phyloP scores from a whole-genome alignment of 176 grass and related monocot genomes.

The Raddia distichophylla region DNA sequence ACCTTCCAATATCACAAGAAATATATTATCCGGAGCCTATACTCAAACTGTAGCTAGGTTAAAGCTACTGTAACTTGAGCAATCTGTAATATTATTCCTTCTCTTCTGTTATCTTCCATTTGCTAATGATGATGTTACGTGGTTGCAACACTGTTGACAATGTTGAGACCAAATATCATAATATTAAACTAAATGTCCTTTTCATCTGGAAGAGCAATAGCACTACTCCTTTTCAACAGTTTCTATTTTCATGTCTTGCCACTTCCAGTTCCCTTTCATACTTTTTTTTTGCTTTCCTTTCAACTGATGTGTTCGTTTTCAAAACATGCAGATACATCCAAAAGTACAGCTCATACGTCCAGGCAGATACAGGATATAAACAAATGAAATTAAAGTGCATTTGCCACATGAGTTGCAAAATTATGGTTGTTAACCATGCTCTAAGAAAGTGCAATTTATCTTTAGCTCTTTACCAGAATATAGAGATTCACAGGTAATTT shows the following conservation, averaged over 20 bases:
- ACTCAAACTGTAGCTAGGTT: conserved; percentile 15
- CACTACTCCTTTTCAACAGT: conserved; percentile 23
- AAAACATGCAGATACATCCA: conserved; percentile 51
- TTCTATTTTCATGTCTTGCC: conserved; percentile 37
- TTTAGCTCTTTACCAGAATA: conserved; percentile 32
- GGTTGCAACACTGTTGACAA: conserved; percentile 35
- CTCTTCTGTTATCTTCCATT: conserved; percentile 43
- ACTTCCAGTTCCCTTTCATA: conserved; percentile 26
- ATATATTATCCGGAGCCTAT: neutral
- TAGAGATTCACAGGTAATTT: conserved; percentile 29
- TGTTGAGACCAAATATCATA: conserved; percentile 32
- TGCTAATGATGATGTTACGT: conserved; percentile 47
- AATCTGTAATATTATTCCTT: conserved; percentile 17
- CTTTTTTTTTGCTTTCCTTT: conserved; percentile 39
- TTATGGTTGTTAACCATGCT: conserved; percentile 43
- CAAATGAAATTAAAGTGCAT: conserved; percentile 46
- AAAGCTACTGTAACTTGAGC: conserved; percentile 16
- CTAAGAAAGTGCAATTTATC: conserved; percentile 39
- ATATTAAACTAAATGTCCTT: conserved; percentile 37
- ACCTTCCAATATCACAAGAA: conserved; percentile 22
- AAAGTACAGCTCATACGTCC: conserved; percentile 40
- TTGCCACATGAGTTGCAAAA: conserved; percentile 45
- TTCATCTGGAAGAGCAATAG: conserved; percentile 45
- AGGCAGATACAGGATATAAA: conserved; percentile 37
- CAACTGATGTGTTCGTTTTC: conserved; percentile 37